Evolutionary conservation across 805 yeast genomes (phyloP), one percentile per base, ranked within the genome.

Genomic region (Alloascoidea hylecoeti): DNA sequence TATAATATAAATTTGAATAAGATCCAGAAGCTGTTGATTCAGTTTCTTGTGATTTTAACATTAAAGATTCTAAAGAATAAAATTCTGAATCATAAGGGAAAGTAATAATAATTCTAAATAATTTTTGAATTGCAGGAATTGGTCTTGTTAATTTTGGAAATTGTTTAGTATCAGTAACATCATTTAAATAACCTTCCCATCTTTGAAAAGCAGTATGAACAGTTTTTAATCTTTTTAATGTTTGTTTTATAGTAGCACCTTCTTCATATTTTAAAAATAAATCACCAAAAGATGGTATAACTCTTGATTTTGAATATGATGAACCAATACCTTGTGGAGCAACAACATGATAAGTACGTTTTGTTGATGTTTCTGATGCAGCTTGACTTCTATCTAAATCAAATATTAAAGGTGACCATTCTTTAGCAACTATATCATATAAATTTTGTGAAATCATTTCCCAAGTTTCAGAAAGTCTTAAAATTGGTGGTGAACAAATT

Each of bases 331-430:
- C 92, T 48, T 89, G 82, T 3, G 96, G 85, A 5, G 94, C 88
- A 63, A 84, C 68, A 18, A 86, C 75, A 58, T 78, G 81, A 44
- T 70, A 76, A 18, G 78, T 74, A 38, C 70, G 66, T 55, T 75
- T 70, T 39, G 67, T 70, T 32, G 73, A 64, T 3, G 75, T 61
- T 37, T 73, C 71, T 34, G 72, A 65, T 15, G 70, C 63, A 54
- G 80, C 64, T 36, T 78, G 69, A 46, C 92, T 66, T 50, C 92
- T 70, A 44, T 85, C 94, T 27, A 89, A 64, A 51, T 88, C 96
- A 57, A 82, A 84, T 5, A 84, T 78, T 16, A 89, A 94, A 2
- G 94, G 95, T 0, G 92, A 83, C 96, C 96, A 89, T 47, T 82
- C 94, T 37, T 75, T 73, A 35, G 76, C 70, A 18, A 85, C 71